Percentiles rank a stretch among this genome's conserved stretches.
Conservation (phyloP, 805 yeast genomes). For the Pichia ethanolica region DNA sequence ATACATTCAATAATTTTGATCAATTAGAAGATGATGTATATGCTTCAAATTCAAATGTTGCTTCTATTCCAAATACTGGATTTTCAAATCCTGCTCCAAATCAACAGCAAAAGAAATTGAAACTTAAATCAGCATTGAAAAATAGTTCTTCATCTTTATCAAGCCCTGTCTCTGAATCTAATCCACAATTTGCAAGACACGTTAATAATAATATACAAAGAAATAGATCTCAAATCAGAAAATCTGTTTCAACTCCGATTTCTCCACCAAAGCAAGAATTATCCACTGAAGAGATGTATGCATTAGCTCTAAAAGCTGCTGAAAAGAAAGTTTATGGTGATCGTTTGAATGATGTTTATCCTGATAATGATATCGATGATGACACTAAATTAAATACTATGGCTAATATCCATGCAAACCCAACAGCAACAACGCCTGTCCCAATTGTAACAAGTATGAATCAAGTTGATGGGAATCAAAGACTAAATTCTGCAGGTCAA, state of each 20-base stretch:
- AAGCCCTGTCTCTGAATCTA: conserved; percentile 1
- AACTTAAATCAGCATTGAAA: conserved; percentile 5
- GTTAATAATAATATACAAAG: not conserved
- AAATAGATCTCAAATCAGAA: not conserved
- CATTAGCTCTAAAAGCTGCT: conserved; percentile 49
- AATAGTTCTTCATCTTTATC: conserved; percentile 5
- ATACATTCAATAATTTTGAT: not conserved
- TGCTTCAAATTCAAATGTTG: not conserved
- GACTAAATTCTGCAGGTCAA: not conserved
- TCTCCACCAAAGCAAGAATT: conserved; percentile 7
- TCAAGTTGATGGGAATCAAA: not conserved
- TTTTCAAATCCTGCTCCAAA: too few species aligned
- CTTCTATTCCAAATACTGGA: not conserved
- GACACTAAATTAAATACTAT: conserved; percentile 23
- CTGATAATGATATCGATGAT: conserved; percentile 14
- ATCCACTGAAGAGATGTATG: conserved; percentile 47
- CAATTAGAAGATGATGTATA: not conserved
- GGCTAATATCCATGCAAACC: conserved; percentile 14
- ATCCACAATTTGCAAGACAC: not conserved
- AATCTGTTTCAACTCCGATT: not conserved
- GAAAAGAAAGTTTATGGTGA: conserved; percentile 48
- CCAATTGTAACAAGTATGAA: too few species aligned
- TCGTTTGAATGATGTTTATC: not conserved
- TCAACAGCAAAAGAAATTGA: not conserved
- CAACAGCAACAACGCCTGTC: not conserved